Percentiles rank a stretch among this genome's conserved stretches.
These are phyloP conservation scores for Russula olivacea DNA, from an alignment of 768 basidiomycete species.

Conservation along the genomic window DNA sequence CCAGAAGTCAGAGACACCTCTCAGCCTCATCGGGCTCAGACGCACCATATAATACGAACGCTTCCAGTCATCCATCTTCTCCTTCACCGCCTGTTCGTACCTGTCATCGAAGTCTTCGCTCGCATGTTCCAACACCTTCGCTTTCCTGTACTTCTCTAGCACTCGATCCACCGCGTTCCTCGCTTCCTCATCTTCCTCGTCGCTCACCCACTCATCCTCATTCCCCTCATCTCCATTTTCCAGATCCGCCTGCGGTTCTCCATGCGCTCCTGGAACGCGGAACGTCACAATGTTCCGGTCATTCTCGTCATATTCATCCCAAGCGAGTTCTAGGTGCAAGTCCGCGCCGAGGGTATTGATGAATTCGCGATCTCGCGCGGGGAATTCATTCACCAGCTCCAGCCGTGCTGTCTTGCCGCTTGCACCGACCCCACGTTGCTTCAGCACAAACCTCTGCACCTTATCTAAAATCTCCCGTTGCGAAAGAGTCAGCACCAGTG, in stretches of 20 bases:
- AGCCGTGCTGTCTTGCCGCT: constrained; percentile 42
- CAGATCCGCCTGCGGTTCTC: constrained; percentile 33
- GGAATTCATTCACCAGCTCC: constrained; percentile 70
- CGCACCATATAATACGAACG: constrained; percentile 74
- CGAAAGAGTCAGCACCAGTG: constrained; percentile 56
- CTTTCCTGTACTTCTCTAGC: constrained; percentile 81
- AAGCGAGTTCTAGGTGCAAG: constrained; percentile 71
- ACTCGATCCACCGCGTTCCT: constrained; percentile 72
- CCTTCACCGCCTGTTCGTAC: constrained; percentile 44
- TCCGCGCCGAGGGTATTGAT: constrained; percentile 70
- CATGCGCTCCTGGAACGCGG: constrained; percentile 46
- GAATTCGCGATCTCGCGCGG: constrained; percentile 76
- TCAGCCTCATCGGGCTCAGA: background rate
- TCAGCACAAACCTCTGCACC: constrained; percentile 69
- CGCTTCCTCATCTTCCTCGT: constrained; percentile 66
- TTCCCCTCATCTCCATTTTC: constrained; percentile 34
- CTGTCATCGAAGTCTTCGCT: constrained; percentile 75
- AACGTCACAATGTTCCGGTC: constrained; percentile 72
- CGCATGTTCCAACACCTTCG: constrained; percentile 66
- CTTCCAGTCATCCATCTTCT: constrained; percentile 35
- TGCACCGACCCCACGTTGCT: constrained; percentile 35
- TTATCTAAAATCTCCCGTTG: constrained; percentile 76
- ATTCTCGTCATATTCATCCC: constrained; percentile 90
- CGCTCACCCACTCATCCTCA: constrained; percentile 37
- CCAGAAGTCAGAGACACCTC: constrained; percentile 21